These are phyloP conservation scores for Coemansia sp. DNA, from an alignment of 192 early-diverging fungal genomes.

Conservation along the genomic window DNA sequence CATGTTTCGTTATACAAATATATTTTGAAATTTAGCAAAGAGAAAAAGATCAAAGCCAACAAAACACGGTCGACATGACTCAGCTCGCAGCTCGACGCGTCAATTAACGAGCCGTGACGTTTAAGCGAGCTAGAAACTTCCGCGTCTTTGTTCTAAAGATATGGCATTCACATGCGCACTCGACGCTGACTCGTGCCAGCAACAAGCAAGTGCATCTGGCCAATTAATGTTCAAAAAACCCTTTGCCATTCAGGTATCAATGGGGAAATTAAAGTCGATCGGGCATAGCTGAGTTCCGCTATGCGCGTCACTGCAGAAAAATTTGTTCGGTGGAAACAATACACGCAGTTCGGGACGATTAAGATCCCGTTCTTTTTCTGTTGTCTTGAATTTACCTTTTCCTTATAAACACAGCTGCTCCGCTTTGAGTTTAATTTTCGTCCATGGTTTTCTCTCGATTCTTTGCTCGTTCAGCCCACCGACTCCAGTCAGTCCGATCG, in stretches of 20 bases:
- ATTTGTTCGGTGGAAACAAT: not conserved
- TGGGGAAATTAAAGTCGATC: too few relatives aligned
- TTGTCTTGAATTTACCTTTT: not conserved
- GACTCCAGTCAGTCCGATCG: slow-evolving; percentile 14
- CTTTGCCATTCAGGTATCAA: too few relatives aligned
- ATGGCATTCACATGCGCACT: too few relatives aligned
- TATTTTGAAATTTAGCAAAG: not conserved
- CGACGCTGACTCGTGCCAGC: too few relatives aligned
- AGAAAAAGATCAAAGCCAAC: not conserved
- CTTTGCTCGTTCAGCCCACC: not conserved
- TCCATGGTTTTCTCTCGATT: slow-evolving; percentile 1
- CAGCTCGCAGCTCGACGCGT: not conserved
- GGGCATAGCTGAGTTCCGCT: too few relatives aligned
- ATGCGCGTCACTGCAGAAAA: not conserved
- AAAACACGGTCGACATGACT: not conserved
- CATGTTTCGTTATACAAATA: slow-evolving; percentile 17
- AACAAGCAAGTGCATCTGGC: too few relatives aligned
- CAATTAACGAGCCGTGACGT: not conserved
- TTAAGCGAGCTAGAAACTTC: not conserved
- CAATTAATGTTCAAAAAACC: too few relatives aligned
- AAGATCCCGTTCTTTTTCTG: not conserved
- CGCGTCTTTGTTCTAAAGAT: too few relatives aligned
- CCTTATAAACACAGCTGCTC: not conserved
- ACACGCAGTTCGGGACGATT: not conserved
- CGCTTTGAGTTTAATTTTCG: not conserved